These are phyloP conservation scores for Globisporangium cederbergense DNA, from an alignment of 352 stramenopile genomes.

Conservation along the genomic window DNA sequence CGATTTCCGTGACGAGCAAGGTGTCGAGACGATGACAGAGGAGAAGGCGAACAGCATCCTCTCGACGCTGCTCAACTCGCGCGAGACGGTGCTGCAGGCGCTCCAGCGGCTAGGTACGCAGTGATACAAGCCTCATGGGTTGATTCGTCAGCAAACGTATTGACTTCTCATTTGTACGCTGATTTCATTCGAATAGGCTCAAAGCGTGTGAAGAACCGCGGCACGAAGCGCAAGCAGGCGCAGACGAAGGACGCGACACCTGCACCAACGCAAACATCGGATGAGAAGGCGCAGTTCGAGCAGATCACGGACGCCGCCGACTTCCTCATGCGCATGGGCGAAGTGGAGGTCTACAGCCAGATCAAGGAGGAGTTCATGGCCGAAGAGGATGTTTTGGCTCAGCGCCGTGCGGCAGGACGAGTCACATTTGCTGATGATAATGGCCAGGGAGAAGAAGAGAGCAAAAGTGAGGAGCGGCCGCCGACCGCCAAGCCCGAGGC, in stretches of 20 bases:
- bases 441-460: conserved; percentile 21
- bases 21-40: conserved; percentile 52
- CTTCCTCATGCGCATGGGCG: conserved; percentile 70
- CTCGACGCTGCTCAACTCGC: conserved; percentile 47
- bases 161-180: neutral
- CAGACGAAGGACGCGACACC: conserved; percentile 23
- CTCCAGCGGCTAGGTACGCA: conserved; percentile 57
- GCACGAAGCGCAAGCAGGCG: conserved; percentile 56
- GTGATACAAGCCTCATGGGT: neutral
- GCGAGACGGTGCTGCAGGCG: conserved; percentile 76
- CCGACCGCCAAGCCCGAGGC: conserved; percentile 29
- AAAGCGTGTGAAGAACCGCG: conserved; percentile 45
- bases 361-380: conserved; percentile 80
- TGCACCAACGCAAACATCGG: conserved; percentile 31
- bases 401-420: conserved; percentile 24
- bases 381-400: conserved; percentile 51
- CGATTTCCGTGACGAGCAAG: conserved; percentile 54
- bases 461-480: conserved; percentile 42
- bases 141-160: conserved; percentile 8
- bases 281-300: conserved; percentile 81
- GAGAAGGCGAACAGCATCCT: conserved; percentile 56
- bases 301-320: conserved; percentile 77
- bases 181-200: conserved; percentile 22
- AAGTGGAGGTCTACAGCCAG: conserved; percentile 79
- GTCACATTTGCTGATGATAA: conserved; percentile 26